Evolutionary conservation across 2,329 filamentous ascomycete genomes (phyloP).

Genomic region (Arthrobotrys entomopaga): DNA sequence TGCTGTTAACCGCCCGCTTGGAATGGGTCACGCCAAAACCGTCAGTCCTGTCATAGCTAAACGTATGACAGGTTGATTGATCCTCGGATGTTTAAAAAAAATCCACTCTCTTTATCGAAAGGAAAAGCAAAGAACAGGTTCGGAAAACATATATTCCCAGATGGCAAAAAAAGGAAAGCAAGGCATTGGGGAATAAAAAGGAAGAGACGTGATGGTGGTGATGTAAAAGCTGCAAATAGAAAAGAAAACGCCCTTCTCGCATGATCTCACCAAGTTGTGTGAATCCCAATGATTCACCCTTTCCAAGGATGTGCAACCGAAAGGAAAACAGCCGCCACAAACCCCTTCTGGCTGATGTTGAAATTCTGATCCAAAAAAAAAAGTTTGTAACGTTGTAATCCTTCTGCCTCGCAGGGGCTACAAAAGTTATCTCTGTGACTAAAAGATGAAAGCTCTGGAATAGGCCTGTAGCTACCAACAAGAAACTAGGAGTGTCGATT

Average conservation of each 20-base stretch:
- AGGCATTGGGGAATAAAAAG: not conserved
- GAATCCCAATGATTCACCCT: constrained; percentile 9
- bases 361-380: constrained; percentile 36
- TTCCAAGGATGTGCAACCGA: constrained; percentile 27
- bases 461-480: not conserved
- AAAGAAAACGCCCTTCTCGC: constrained; percentile 4
- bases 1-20: constrained; percentile 33
- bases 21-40: constrained; percentile 40
- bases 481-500: constrained; percentile 7
- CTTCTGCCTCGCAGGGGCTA: constrained; percentile 4
- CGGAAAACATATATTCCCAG: constrained; percentile 2
- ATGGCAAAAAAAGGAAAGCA: not conserved
- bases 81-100: constrained; percentile 21
- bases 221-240: not conserved
- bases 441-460: not conserved
- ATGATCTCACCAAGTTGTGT: constrained; percentile 9
- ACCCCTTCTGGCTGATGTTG: constrained; percentile 37
- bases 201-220: constrained; percentile 16
- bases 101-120: not conserved
- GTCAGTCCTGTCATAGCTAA: constrained; percentile 24
- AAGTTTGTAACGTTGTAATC: constrained; percentile 27
- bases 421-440: constrained; percentile 24
- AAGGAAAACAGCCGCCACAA: constrained; percentile 39
- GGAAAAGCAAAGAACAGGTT: not conserved
- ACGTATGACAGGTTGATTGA: constrained; percentile 1